These are phyloP conservation scores for Auricularia sp. DNA, from an alignment of 768 basidiomycete genomes.

Conservation along the genomic window DNA sequence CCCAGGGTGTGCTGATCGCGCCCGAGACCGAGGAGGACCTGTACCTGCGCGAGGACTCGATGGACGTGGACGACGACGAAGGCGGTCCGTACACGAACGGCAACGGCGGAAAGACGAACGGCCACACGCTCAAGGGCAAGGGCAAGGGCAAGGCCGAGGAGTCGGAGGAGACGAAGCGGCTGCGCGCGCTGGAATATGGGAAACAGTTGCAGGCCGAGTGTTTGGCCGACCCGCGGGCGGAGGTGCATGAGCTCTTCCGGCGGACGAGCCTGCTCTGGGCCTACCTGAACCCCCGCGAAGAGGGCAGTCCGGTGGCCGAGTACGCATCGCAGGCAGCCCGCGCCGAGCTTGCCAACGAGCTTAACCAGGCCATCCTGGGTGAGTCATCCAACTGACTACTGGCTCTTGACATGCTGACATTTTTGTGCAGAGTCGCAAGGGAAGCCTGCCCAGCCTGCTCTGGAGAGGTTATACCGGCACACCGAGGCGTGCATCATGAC, in stretches of 20 bases:
- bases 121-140: slow-evolving; percentile 16
- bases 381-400: slow-evolving; percentile 17
- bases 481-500: slow-evolving; percentile 57
- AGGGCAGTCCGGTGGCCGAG: slow-evolving; percentile 32
- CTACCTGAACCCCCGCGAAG: slow-evolving; percentile 62
- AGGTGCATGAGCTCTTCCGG: slow-evolving; percentile 57
- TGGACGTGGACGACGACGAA: slow-evolving; percentile 13
- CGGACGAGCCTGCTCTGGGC: slow-evolving; percentile 73
- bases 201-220: slow-evolving; percentile 61
- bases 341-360: slow-evolving; percentile 55
- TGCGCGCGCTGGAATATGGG: slow-evolving; percentile 62
- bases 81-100: slow-evolving; percentile 24
- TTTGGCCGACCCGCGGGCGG: slow-evolving; percentile 48
- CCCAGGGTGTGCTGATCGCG: neutral
- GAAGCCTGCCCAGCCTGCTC: slow-evolving; percentile 53
- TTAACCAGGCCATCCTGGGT: slow-evolving; percentile 81
- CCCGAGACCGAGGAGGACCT: slow-evolving; percentile 2
- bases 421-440: slow-evolving; percentile 59
- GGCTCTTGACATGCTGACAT: neutral
- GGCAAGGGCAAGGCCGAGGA: slow-evolving; percentile 10
- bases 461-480: slow-evolving; percentile 73
- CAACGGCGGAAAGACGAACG: neutral
- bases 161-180: slow-evolving; percentile 44
- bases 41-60: slow-evolving; percentile 7
- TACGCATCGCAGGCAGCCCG: slow-evolving; percentile 61